Evolutionary conservation across 768 basidiomycete species (phyloP).

Genomic region (Amanita polypyramis): DNA sequence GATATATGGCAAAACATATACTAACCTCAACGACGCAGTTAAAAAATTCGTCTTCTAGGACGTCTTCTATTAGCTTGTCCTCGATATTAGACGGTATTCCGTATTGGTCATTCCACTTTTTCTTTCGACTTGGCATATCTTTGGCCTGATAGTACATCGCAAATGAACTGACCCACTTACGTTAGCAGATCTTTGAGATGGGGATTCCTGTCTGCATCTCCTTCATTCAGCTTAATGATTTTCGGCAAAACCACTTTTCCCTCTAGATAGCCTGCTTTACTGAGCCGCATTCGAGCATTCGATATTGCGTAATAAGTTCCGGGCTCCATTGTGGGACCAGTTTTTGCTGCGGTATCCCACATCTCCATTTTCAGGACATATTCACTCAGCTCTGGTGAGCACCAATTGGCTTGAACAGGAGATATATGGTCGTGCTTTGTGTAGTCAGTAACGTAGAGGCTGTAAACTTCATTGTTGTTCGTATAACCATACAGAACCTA

Average conservation of each 20-base stretch:
- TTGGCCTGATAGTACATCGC: background rate
- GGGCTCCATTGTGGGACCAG: slow-evolving; percentile 31
- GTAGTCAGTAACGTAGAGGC: slow-evolving; percentile 59
- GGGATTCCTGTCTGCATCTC: slow-evolving; percentile 22
- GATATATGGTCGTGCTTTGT: slow-evolving; percentile 29
- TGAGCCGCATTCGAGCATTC: slow-evolving; percentile 38
- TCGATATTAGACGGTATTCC: slow-evolving; percentile 18
- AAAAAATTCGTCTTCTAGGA: slow-evolving; percentile 30
- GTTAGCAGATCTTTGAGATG: slow-evolving; percentile 39
- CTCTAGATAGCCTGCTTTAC: slow-evolving; percentile 32
- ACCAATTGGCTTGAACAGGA: slow-evolving; percentile 32
- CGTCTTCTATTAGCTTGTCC: slow-evolving; percentile 39
- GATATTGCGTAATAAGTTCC: slow-evolving; percentile 43
- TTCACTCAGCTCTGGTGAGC: slow-evolving; percentile 31
- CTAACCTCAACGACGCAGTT: slow-evolving; percentile 51
- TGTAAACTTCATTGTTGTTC: slow-evolving; percentile 28
- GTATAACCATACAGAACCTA: slow-evolving; percentile 39
- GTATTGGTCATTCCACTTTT: slow-evolving; percentile 26
- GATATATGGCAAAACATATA: background rate
- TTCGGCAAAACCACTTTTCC: slow-evolving; percentile 42
- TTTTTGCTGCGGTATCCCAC: slow-evolving; percentile 40
- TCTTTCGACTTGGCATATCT: slow-evolving; percentile 34
- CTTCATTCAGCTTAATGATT: slow-evolving; percentile 30
- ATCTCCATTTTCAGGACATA: slow-evolving; percentile 44
- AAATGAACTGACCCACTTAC: slow-evolving; percentile 23